A percentile compares a stretch with the other conserved stretches of the same genome.
These are phyloP conservation scores for Nicotiana tabacum DNA, from an alignment of 257 asterid species.

Conservation along the genomic window DNA sequence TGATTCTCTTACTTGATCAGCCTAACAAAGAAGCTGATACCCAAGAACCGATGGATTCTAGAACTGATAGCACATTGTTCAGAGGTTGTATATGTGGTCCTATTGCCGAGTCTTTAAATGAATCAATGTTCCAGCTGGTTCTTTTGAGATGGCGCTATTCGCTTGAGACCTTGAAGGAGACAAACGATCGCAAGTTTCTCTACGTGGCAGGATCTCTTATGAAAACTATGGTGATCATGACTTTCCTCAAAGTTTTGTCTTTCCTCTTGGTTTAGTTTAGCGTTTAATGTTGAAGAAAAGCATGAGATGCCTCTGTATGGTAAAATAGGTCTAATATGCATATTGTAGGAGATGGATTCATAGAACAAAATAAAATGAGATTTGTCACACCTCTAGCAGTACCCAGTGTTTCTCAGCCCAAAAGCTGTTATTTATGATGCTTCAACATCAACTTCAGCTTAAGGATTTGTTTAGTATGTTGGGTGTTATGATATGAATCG, in stretches of 20 bases:
- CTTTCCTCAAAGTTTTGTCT: background rate
- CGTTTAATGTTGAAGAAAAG: background rate
- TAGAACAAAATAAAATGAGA: background rate
- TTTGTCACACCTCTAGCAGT: background rate
- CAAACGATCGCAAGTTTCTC: slow-evolving; percentile 70
- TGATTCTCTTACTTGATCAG: slow-evolving; percentile 37
- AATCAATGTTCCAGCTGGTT: slow-evolving; percentile 77
- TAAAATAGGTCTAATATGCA: background rate
- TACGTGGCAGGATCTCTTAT: slow-evolving; percentile 90
- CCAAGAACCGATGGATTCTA: slow-evolving; percentile 30
- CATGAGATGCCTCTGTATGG: background rate
- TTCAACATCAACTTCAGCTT: background rate
- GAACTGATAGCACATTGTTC: slow-evolving; percentile 41
- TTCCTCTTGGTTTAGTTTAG: background rate
- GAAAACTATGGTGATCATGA: slow-evolving; percentile 70
- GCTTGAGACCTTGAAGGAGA: slow-evolving; percentile 77
- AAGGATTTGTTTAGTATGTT: background rate
- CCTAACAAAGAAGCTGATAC: slow-evolving; percentile 37
- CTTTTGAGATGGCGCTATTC: slow-evolving; percentile 80
- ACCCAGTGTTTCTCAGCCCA: background rate
- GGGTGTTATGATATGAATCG: background rate
- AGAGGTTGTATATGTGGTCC: slow-evolving; percentile 88
- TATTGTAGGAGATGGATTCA: background rate
- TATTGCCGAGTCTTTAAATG: slow-evolving; percentile 78
- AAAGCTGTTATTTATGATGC: background rate